A percentile compares a stretch with the other conserved stretches of the same genome.
These are phyloP conservation scores for Hypomyces rosellus DNA, from an alignment of 2,329 filamentous ascomycete genomes.

Conservation along the genomic window DNA sequence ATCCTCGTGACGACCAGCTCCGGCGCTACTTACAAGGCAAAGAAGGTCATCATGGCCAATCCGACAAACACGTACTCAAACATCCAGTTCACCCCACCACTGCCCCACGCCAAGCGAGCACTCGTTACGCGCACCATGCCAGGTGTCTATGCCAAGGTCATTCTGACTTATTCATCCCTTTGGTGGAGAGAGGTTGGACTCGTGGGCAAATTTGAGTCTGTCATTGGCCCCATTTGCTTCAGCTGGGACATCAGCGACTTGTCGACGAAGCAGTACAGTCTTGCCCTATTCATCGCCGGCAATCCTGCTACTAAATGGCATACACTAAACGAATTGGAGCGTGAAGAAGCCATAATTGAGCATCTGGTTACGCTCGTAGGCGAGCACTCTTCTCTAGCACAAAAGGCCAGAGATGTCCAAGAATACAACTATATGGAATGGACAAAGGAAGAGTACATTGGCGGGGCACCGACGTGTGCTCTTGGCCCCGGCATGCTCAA, in stretches of 20 bases:
- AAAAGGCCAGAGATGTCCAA: conserved; percentile 7
- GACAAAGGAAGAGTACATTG: conserved; percentile 15
- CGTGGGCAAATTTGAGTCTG: conserved; percentile 36
- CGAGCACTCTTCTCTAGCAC: conserved; percentile 2
- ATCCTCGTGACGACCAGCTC: conserved; percentile 14
- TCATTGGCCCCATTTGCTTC: conserved; percentile 21
- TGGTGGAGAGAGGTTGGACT: conserved; percentile 40
- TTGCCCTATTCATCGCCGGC: no score
- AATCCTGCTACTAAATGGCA: conserved; percentile 20
- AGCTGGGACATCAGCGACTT: conserved; percentile 20
- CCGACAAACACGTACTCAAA: conserved; percentile 10
- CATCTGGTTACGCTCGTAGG: conserved; percentile 15
- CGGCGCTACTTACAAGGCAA: conserved; percentile 11
- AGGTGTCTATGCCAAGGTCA: conserved; percentile 31
- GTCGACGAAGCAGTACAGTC: no score
- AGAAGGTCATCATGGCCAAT: conserved; percentile 21
- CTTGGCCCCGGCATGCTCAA: background rate
- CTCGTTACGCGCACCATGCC: conserved; percentile 24
- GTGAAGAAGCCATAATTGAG: conserved; percentile 14
- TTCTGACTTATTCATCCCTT: conserved; percentile 35
- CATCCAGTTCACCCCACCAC: conserved; percentile 1
- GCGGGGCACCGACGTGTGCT: conserved; percentile 12
- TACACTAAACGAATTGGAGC: conserved; percentile 10
- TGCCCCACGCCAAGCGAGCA: conserved; percentile 23
- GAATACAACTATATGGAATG: conserved; percentile 15